Percentiles rank a stretch among this genome's conserved stretches.
phyloP scores from a whole-genome alignment of 148 eudicot genomes.

The Rhododendron vialii region DNA sequence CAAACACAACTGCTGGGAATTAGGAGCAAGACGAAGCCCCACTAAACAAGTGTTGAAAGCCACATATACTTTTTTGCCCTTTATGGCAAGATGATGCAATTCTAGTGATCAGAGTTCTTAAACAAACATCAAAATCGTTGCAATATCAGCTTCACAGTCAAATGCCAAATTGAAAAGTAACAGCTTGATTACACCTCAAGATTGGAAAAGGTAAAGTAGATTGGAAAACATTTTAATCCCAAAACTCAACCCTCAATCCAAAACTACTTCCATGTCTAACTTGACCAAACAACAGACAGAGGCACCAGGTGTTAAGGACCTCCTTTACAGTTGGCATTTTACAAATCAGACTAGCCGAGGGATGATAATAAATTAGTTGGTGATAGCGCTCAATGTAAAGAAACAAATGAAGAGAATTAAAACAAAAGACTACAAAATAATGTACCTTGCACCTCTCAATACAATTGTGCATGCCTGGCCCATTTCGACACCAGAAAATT shows the following conservation, averaged over 20 bases:
- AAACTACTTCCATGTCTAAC: not conserved
- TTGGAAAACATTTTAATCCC: not conserved
- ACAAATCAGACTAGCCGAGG: not conserved
- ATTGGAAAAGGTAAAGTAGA: not conserved
- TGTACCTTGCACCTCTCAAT: slow-evolving; percentile 95
- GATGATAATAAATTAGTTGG: not conserved
- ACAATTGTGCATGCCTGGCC: slow-evolving; percentile 99
- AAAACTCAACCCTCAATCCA: not conserved
- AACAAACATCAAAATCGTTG: not conserved
- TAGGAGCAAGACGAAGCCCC: not conserved
- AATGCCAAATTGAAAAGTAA: too few species aligned
- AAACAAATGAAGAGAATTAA: not conserved
- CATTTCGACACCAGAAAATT: slow-evolving; percentile 94
- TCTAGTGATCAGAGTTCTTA: not conserved
- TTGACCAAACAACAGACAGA: not conserved
- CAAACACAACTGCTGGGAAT: not conserved
- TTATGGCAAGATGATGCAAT: not conserved
- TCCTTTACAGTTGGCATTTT: not conserved
- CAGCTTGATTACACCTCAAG: not conserved
- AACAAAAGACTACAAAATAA: not conserved
- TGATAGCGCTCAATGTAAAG: not conserved
- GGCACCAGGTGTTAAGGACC: not conserved
- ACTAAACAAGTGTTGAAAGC: not conserved
- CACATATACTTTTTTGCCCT: not conserved
- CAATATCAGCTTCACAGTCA: too few species aligned